Percentiles rank a stretch among this genome's conserved stretches.
These are phyloP conservation scores for Colletotrichum falcatum DNA, from an alignment of 2,329 filamentous ascomycete species.

Conservation along the genomic window DNA sequence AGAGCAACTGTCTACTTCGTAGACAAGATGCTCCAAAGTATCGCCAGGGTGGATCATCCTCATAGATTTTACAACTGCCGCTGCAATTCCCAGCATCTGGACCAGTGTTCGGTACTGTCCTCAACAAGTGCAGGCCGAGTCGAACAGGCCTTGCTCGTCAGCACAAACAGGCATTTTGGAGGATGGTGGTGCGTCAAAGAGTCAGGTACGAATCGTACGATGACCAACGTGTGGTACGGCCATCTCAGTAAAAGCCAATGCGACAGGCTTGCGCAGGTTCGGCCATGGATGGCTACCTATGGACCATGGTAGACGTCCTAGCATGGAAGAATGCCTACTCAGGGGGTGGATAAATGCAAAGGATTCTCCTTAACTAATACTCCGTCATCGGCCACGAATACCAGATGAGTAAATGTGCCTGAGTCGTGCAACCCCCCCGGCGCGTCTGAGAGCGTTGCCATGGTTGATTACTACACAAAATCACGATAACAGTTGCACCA, in stretches of 20 bases:
- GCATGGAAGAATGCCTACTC: too few relatives aligned
- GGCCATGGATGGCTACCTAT: too few relatives aligned
- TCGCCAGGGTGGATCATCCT: conserved; percentile 46
- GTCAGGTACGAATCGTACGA: too few relatives aligned
- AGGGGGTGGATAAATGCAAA: too few relatives aligned
- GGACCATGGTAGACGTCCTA: too few relatives aligned
- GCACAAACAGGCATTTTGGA: too few relatives aligned
- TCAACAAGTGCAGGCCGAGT: conserved; percentile 22
- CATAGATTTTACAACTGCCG: conserved; percentile 39
- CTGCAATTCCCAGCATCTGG: conserved; percentile 29
- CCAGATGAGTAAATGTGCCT: not conserved
- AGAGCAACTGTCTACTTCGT: conserved; percentile 48
- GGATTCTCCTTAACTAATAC: not conserved
- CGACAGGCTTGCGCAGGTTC: too few relatives aligned
- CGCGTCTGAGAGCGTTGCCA: not conserved
- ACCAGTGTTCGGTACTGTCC: conserved; percentile 40
- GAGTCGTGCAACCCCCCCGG: not conserved
- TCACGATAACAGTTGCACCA: not conserved
- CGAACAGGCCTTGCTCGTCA: not conserved
- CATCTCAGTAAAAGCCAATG: too few relatives aligned
- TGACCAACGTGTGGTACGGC: too few relatives aligned
- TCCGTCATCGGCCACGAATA: not conserved
- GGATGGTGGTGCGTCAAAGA: too few relatives aligned
- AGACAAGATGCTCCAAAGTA: conserved; percentile 48
- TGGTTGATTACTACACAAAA: not conserved